phyloP scores from a whole-genome alignment of 345 rosid genomes.

The Noccaea caerulescens region DNA sequence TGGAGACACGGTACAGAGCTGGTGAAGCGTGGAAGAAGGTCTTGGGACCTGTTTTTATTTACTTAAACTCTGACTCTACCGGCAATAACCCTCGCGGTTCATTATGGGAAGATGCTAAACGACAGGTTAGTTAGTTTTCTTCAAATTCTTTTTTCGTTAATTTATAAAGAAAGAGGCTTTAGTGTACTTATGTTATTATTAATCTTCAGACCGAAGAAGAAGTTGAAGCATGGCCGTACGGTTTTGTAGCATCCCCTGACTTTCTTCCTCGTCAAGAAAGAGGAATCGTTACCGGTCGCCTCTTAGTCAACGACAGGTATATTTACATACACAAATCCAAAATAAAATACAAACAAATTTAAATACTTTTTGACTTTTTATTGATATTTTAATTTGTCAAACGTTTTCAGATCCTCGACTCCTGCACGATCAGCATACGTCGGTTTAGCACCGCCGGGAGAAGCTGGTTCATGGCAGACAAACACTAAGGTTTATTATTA shows the following conservation, averaged over 20 bases:
- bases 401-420: slow-evolving; percentile 26
- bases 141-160: background rate
- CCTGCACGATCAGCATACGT: slow-evolving; percentile 63
- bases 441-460: slow-evolving; percentile 85
- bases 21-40: slow-evolving; percentile 90
- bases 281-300: slow-evolving; percentile 49
- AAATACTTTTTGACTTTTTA: background rate
- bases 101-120: slow-evolving; percentile 86
- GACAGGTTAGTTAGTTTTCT: slow-evolving; percentile 59
- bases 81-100: slow-evolving; percentile 3
- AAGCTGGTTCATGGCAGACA: slow-evolving; percentile 80
- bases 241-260: slow-evolving; percentile 56
- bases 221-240: slow-evolving; percentile 76
- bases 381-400: background rate
- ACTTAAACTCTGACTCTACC: slow-evolving; percentile 60
- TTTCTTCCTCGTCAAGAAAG: slow-evolving; percentile 51
- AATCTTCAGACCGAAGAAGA: slow-evolving; percentile 54
- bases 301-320: slow-evolving; percentile 54
- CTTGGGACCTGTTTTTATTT: slow-evolving; percentile 74
- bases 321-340: background rate
- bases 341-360: background rate
- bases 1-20: slow-evolving; percentile 50
- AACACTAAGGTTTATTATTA: slow-evolving; percentile 61
- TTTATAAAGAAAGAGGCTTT: background rate
- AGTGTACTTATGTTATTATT: background rate